phyloP scores from a whole-genome alignment of 441 rosid species.

The Bocquillonia castaneifolia region DNA sequence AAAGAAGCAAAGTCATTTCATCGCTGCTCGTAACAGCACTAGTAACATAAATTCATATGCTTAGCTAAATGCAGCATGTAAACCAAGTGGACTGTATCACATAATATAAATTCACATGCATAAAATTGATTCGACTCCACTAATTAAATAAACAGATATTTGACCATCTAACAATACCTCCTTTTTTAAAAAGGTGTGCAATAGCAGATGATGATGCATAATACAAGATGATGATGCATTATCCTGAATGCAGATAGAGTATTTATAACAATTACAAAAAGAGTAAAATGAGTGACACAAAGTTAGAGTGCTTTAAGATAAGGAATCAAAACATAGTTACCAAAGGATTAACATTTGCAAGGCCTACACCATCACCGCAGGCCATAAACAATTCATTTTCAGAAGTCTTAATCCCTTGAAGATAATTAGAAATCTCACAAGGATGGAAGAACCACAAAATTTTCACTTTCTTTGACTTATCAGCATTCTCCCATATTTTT shows the following conservation, averaged over 20 bases:
- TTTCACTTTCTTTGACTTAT: conserved; percentile 52
- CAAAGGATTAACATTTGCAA: conserved; percentile 65
- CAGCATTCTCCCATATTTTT: conserved; percentile 62
- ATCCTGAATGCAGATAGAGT: no score
- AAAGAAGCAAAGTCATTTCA: not conserved
- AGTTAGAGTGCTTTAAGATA: not conserved
- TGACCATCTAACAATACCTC: no score
- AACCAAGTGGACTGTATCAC: not conserved
- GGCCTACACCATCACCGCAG: conserved; percentile 74
- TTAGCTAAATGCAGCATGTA: no score
- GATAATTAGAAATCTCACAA: conserved; percentile 48
- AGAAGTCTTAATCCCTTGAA: conserved; percentile 29
- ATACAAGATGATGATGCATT: no score
- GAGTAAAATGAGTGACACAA: not conserved
- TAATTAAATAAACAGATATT: no score
- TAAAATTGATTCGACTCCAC: not conserved
- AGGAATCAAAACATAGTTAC: conserved; percentile 41
- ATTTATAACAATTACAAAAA: no score
- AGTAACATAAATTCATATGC: no score
- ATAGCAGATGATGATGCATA: no score
- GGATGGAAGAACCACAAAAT: conserved; percentile 80
- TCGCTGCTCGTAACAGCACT: not conserved
- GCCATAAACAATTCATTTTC: conserved; percentile 77
- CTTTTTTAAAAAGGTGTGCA: no score
- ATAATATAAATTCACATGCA: not conserved